Percentiles rank a stretch among this genome's conserved stretches.
phyloP scores from a whole-genome alignment of 208 protist genomes.

The Lotmaria passim region DNA sequence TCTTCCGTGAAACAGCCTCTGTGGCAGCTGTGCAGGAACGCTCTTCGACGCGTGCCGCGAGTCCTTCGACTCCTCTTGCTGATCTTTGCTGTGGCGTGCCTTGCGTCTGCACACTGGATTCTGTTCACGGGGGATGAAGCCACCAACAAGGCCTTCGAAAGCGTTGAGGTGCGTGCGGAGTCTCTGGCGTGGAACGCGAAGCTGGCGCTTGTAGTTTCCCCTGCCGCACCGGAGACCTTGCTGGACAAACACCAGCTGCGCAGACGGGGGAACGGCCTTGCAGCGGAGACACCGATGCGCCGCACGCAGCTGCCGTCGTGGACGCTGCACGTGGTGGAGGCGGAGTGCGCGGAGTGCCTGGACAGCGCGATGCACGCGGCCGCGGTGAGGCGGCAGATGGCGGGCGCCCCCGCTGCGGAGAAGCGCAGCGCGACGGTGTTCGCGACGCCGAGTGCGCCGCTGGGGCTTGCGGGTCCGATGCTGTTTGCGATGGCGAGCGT shows the following conservation, averaged over 20 bases:
- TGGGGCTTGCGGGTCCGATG: slow-evolving; percentile 21
- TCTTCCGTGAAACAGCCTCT: too few species aligned
- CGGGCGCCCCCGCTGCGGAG: neutral
- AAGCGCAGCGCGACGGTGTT: neutral
- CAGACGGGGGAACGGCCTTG: neutral
- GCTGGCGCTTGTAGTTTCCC: neutral
- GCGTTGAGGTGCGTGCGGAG: neutral
- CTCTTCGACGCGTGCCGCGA: too few species aligned
- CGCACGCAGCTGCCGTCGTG: slow-evolving; percentile 12
- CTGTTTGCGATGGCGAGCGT: slow-evolving; percentile 28
- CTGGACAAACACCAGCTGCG: neutral
- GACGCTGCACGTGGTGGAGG: slow-evolving; percentile 15
- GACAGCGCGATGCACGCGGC: slow-evolving; percentile 2
- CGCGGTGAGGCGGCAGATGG: neutral
- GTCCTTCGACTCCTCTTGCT: too few species aligned
- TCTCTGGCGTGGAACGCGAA: neutral
- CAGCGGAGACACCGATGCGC: neutral
- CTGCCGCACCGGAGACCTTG: neutral
- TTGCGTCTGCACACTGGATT: too few species aligned
- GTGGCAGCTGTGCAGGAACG: too few species aligned
- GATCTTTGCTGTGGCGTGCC: too few species aligned
- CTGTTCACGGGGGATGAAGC: too few species aligned
- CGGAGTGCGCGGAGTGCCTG: slow-evolving; percentile 2
- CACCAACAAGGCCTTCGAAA: too few species aligned
- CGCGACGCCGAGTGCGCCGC: slow-evolving; percentile 13